Base-by-base conservation (phyloP, 176 grass and related monocot species). In the Calamus simplicifolius region DNA sequence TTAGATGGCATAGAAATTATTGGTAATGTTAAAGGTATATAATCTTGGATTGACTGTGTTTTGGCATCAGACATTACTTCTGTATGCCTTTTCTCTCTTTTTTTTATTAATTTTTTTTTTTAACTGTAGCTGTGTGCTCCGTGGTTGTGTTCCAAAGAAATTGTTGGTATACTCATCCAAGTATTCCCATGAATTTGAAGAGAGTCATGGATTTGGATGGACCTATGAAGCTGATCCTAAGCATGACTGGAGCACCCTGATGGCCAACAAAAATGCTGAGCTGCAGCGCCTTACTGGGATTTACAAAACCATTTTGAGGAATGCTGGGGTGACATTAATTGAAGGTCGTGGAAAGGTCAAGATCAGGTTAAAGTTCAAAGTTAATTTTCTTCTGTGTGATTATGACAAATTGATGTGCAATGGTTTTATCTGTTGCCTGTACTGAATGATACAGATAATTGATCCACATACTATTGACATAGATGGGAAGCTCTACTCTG, bases 121-220 rank as follows among this genome's bases (percentile, higher is more conserved):
- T 72, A 19, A 4, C 2, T 57, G 49, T 69, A 97, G 86, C 23
- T 90, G 86, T 31, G 81, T 90, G 57, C 80, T 82, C 38, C 84
- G 87, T 43, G 81, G 86, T 60, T 90, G 87, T 29, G 82, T 90
- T 70, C 87, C 87, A 18, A 90, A 90, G 75, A 90, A 90, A 69
- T 51, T 90, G 35, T 25, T 90, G 25, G 87, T 90, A 7, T 85
- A 82, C 62, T 78, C 78, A 57, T 82, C 82, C 51, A 90, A 90
- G 25, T 85, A 81, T 60, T 73, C 62, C 43, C 87, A 85, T 54
- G 87, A 90, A 60, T 85, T 90, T 66, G 87, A 85, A 68, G 87
- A 90, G 43, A 79, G 74, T 71, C 78, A 67, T 81, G 87, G 82
- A 25, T 90, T 90, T 85, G 79, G 82, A 19, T 90, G 87, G 82